phyloP scores from a whole-genome alignment of 495 filamentous ascomycete genomes.

The Acidomyces sp. region DNA sequence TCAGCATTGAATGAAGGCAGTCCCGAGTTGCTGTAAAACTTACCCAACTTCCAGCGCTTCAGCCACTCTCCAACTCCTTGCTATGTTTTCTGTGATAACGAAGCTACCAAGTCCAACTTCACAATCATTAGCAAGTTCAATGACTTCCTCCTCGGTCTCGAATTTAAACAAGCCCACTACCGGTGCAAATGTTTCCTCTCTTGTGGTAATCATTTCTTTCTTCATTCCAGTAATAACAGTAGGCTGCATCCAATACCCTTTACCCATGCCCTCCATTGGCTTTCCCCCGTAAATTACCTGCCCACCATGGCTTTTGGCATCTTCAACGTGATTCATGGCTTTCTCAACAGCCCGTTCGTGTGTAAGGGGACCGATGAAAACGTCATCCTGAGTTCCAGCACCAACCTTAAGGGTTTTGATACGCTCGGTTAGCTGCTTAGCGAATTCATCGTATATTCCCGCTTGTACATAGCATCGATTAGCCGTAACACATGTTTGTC shows the following conservation, averaged over 20 bases:
- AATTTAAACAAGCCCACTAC: slow-evolving; percentile 76
- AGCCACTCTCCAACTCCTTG: slow-evolving; percentile 12
- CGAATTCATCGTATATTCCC: slow-evolving; percentile 67
- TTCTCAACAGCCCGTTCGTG: slow-evolving; percentile 63
- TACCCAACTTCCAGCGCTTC: slow-evolving; percentile 12
- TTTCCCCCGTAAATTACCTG: slow-evolving; percentile 59
- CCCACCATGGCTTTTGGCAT: slow-evolving; percentile 63
- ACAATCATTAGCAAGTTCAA: slow-evolving; percentile 38
- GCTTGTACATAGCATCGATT: slow-evolving; percentile 76
- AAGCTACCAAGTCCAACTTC: slow-evolving; percentile 24
- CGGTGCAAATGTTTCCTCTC: slow-evolving; percentile 81
- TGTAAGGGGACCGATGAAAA: slow-evolving; percentile 72
- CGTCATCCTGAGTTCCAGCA: slow-evolving; percentile 51
- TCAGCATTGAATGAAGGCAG: slow-evolving; percentile 34
- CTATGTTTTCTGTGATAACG: slow-evolving; percentile 15
- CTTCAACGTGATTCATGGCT: slow-evolving; percentile 62
- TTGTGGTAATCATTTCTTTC: slow-evolving; percentile 60
- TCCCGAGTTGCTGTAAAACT: too few relatives aligned
- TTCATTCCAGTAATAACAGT: slow-evolving; percentile 75
- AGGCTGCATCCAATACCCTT: slow-evolving; percentile 61
- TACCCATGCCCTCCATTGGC: slow-evolving; percentile 33
- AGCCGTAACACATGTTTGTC: slow-evolving; percentile 84
- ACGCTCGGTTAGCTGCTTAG: slow-evolving; percentile 54
- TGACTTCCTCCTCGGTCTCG: slow-evolving; percentile 69
- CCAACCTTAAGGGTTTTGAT: slow-evolving; percentile 68